Conservation (phyloP, 1,284 basidiomycete species). For the Sporisorium iseilematis-ciliati region DNA sequence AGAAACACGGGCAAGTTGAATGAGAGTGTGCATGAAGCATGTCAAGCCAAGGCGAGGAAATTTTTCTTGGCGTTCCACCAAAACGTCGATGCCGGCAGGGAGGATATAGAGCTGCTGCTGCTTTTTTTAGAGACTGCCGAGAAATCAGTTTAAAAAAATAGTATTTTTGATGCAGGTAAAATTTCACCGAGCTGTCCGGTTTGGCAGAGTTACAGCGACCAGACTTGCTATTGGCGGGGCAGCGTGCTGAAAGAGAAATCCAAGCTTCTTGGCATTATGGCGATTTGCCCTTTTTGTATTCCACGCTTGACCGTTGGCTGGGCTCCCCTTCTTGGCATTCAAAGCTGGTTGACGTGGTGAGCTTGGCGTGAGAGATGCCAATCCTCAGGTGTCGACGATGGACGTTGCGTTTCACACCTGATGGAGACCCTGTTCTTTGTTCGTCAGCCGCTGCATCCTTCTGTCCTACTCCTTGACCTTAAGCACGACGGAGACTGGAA, state of each 20-base stretch:
- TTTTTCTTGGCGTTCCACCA: slow-evolving; percentile 10
- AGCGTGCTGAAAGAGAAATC: background rate
- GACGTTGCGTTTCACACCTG: slow-evolving; percentile 3
- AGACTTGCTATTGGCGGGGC: background rate
- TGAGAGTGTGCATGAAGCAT: background rate
- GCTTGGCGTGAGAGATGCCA: background rate
- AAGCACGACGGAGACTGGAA: background rate
- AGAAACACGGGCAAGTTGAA: background rate
- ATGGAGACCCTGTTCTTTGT: background rate
- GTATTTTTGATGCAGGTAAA: background rate
- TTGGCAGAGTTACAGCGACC: slow-evolving; percentile 10
- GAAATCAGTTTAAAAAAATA: background rate
- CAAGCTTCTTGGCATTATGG: slow-evolving; percentile 22
- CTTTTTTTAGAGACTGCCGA: background rate
- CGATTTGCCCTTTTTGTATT: background rate
- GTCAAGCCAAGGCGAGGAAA: slow-evolving; percentile 7
- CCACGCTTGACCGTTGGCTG: background rate
- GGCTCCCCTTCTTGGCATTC: slow-evolving; percentile 10
- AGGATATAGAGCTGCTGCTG: slow-evolving; percentile 3
- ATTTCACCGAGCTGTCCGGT: slow-evolving; percentile 16
- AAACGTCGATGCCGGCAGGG: background rate
- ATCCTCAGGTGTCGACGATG: background rate
- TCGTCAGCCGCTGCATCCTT: background rate
- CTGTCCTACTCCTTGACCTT: no score
- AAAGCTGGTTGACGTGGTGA: background rate